Evolutionary conservation across 179 eudicot genomes (phyloP).

Genomic region (Spinacia oleracea): DNA sequence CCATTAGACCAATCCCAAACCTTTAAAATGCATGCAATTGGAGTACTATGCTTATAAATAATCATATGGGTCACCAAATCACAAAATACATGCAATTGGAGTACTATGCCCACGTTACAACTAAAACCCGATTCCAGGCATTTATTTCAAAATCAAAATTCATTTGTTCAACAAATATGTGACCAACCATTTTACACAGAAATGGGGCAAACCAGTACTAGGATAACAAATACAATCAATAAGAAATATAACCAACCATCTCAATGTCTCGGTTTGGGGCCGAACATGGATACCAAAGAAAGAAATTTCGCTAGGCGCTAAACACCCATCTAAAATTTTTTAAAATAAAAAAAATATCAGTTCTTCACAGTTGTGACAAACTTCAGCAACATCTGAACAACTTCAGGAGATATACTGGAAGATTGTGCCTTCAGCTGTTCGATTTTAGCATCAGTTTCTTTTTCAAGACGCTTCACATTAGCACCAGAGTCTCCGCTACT

Average conservation of each 20-base stretch:
- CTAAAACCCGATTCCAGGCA: background rate
- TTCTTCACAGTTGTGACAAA: constrained; percentile 71
- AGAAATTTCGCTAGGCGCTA: constrained; percentile 11
- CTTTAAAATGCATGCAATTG: too few relatives aligned
- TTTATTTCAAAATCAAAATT: constrained; percentile 20
- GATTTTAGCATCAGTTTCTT: constrained; percentile 74
- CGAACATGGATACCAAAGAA: constrained; percentile 8
- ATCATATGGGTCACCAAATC: too few relatives aligned
- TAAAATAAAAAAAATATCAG: constrained; percentile 36
- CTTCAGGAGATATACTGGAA: constrained; percentile 67
- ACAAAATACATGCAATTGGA: too few relatives aligned
- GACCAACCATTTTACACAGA: constrained; percentile 26
- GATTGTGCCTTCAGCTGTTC: constrained; percentile 64
- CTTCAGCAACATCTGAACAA: constrained; percentile 80
- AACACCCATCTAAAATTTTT: constrained; percentile 10
- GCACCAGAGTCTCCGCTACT: constrained; percentile 95
- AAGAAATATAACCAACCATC: constrained; percentile 28
- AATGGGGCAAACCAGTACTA: constrained; percentile 15
- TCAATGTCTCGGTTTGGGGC: constrained; percentile 10
- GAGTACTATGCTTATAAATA: too few relatives aligned
- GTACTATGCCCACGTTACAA: too few relatives aligned
- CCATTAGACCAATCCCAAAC: too few relatives aligned
- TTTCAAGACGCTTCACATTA: constrained; percentile 90
- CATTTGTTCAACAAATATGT: constrained; percentile 18
- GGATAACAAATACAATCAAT: constrained; percentile 25